Evolutionary conservation across 2,329 filamentous ascomycete genomes (phyloP).

Genomic region (Lasiodiplodia sp.): DNA sequence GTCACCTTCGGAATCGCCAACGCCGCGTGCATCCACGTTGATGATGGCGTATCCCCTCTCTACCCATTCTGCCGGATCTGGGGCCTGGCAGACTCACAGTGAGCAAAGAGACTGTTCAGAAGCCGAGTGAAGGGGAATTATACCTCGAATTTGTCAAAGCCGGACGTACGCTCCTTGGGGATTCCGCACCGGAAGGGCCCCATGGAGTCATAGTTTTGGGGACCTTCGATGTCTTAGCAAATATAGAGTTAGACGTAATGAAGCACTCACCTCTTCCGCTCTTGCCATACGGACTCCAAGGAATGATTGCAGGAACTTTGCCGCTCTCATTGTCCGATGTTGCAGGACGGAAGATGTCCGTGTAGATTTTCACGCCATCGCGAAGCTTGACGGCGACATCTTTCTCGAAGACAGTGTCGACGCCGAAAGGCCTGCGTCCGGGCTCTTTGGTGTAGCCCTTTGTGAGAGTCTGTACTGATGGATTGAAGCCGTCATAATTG

Average conservation of each 20-base stretch:
- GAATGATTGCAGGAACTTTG: conserved; percentile 54
- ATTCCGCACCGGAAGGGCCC: conserved; percentile 21
- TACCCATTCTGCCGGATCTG: conserved; percentile 50
- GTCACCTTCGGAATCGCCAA: conserved; percentile 45
- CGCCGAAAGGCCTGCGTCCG: conserved; percentile 39
- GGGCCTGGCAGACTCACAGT: conserved; percentile 34
- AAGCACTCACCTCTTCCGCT: conserved; percentile 14
- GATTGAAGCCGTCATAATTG: conserved; percentile 25
- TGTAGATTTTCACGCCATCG: conserved; percentile 53
- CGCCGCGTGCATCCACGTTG: conserved; percentile 43
- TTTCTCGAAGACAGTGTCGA: conserved; percentile 53
- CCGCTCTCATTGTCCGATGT: conserved; percentile 32
- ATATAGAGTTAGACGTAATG: rapidly evolving
- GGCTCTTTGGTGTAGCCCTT: conserved; percentile 11
- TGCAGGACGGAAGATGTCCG: conserved; percentile 55
- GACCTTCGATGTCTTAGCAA: not conserved
- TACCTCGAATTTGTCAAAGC: conserved; percentile 53
- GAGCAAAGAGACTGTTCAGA: not conserved
- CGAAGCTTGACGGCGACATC: conserved; percentile 54
- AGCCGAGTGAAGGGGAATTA: no score
- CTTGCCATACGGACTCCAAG: conserved; percentile 58
- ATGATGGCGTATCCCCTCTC: conserved; percentile 47
- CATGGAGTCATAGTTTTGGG: conserved; percentile 19
- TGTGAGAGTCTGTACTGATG: not conserved
- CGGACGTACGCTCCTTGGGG: conserved; percentile 43